Conservation (phyloP, 306 rosid species). For the Quercus ilex region DNA sequence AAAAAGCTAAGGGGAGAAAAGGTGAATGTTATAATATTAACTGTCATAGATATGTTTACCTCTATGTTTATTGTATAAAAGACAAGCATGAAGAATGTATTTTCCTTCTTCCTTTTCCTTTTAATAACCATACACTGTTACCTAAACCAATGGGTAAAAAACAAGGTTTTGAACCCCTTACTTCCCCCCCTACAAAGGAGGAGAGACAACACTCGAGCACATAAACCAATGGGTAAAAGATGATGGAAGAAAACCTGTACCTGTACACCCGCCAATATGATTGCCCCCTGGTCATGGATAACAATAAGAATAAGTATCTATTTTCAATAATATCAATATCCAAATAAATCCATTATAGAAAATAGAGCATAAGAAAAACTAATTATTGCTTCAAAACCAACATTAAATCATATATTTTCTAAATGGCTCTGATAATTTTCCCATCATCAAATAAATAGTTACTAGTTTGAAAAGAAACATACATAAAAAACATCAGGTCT, state of each 20-base stretch:
- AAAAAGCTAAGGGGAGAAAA: neutral
- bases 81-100: no score
- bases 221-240: neutral
- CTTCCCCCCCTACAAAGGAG: neutral
- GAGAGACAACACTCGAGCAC: neutral
- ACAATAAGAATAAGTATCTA: constrained; percentile 19
- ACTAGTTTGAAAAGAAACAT: neutral
- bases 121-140: neutral
- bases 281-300: constrained; percentile 69
- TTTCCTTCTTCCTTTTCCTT: no score
- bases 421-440: neutral
- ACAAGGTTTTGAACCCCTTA: neutral
- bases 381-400: no score
- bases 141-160: neutral
- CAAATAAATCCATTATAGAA: neutral
- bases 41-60: neutral
- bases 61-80: no score
- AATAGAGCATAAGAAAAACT: neutral
- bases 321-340: constrained; percentile 1
- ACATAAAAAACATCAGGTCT: neutral
- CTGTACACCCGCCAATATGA: constrained; percentile 95
- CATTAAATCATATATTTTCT: neutral
- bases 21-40: neutral
- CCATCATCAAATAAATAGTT: neutral
- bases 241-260: constrained; percentile 30